Evolutionary conservation across 192 early-diverging fungal genomes (phyloP).

Genomic region (Coemansia javaensis): DNA sequence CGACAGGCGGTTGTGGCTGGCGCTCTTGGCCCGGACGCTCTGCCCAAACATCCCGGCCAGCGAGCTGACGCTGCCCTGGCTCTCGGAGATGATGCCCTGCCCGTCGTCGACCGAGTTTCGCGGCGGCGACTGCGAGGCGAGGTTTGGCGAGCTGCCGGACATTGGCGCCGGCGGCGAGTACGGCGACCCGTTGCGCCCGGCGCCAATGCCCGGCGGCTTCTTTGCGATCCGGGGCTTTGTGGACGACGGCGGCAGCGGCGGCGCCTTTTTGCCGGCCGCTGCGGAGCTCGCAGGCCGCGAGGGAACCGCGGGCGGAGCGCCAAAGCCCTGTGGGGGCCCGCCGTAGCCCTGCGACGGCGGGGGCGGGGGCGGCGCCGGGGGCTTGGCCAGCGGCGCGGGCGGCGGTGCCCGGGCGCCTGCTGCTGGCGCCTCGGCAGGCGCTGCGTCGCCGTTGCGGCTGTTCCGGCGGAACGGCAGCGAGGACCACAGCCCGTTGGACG

Average conservation of each 20-base stretch:
- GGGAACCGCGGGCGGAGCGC: constrained; percentile 9
- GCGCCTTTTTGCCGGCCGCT: constrained; percentile 32
- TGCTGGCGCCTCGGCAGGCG: too few relatives aligned
- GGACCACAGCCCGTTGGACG: constrained; percentile 23
- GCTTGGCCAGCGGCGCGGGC: constrained; percentile 3
- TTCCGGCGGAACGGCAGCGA: constrained; percentile 30
- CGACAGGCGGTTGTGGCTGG: constrained; percentile 11
- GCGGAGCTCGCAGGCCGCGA: constrained; percentile 25
- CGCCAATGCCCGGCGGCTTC: constrained; percentile 26
- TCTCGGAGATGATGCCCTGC: constrained; percentile 34
- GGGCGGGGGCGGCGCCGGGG: constrained; percentile 12
- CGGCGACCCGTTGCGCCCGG: constrained; percentile 9
- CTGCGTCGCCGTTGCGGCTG: constrained; percentile 25
- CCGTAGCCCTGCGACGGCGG: constrained; percentile 2
- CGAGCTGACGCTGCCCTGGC: constrained; percentile 49
- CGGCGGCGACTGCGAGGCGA: constrained; percentile 3
- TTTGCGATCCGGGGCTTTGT: constrained; percentile 39
- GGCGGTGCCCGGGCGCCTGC: constrained; percentile 2
- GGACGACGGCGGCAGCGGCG: constrained; percentile 37
- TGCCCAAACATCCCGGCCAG: constrained; percentile 49
- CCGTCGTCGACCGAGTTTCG: constrained; percentile 22
- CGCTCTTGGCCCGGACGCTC: constrained; percentile 10
- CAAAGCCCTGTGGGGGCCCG: too few relatives aligned
- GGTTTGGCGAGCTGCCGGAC: constrained; percentile 3
- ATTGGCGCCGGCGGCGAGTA: constrained; percentile 21